Evolutionary conservation across 2,329 filamentous ascomycete genomes (phyloP).

Genomic region (Phialemoniopsis sp.): DNA sequence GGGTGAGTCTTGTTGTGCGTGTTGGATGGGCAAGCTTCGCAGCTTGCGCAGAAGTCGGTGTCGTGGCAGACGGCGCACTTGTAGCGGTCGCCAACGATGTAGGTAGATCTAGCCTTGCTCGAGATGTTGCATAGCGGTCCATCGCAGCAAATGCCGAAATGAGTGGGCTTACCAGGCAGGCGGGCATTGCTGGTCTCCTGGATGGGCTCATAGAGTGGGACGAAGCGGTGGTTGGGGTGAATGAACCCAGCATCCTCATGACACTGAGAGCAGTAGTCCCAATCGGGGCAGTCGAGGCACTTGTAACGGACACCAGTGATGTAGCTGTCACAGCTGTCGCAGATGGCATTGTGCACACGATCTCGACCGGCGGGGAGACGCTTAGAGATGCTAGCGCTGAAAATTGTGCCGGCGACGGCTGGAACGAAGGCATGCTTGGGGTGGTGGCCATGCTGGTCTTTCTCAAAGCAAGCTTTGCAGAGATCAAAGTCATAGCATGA

Average conservation of each 20-base stretch:
- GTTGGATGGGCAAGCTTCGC: conserved; percentile 83
- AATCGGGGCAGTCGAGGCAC: conserved; percentile 94
- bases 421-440: conserved; percentile 78
- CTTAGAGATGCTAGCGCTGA: conserved; percentile 57
- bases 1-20: conserved; percentile 94
- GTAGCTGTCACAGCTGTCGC: conserved; percentile 87
- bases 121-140: conserved; percentile 73
- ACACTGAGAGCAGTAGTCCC: conserved; percentile 88
- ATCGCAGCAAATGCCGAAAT: conserved; percentile 90
- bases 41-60: conserved; percentile 90
- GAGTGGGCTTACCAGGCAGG: conserved; percentile 45
- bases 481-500: conserved; percentile 89
- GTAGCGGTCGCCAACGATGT: conserved; percentile 85
- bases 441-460: conserved; percentile 81
- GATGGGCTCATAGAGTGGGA: conserved; percentile 76
- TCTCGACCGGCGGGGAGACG: conserved; percentile 79
- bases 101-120: conserved; percentile 50
- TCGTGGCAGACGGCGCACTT: conserved; percentile 97
- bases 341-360: conserved; percentile 80
- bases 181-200: conserved; percentile 23
- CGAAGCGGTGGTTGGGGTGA: conserved; percentile 85
- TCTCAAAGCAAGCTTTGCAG: conserved; percentile 76
- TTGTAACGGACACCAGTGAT: conserved; percentile 92
- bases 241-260: conserved; percentile 59
- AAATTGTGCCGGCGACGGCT: conserved; percentile 57